These are phyloP conservation scores for Camelina laxa DNA, from an alignment of 345 rosid genomes.

Conservation along the genomic window DNA sequence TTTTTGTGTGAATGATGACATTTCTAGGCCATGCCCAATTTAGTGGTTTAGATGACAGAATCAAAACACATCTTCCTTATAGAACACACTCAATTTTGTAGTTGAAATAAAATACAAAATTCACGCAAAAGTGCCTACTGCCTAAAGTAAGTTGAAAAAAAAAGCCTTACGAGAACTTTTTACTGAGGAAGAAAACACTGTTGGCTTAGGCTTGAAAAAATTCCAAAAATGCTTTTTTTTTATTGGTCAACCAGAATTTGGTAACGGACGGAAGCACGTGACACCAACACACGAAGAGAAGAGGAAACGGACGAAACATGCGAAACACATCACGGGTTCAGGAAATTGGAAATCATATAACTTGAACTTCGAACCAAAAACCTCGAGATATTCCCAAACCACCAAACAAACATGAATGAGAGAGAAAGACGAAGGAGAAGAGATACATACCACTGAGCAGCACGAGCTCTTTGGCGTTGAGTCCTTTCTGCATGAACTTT, in stretches of 20 bases:
- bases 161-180: not conserved
- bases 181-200: not conserved
- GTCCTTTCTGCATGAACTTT: slow-evolving; percentile 65
- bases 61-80: not conserved
- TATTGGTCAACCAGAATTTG: not conserved
- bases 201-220: not conserved
- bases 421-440: slow-evolving; percentile 34
- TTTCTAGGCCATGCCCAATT: slow-evolving; percentile 29
- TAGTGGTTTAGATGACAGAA: slow-evolving; percentile 29
- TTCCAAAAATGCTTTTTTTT: not conserved
- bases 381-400: slow-evolving; percentile 19
- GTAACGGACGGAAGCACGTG: slow-evolving; percentile 29
- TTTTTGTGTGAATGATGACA: slow-evolving; percentile 10
- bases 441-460: slow-evolving; percentile 64
- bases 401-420: slow-evolving; percentile 49
- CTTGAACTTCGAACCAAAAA: slow-evolving; percentile 50
- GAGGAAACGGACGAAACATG: slow-evolving; percentile 30
- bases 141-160: not conserved
- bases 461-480: slow-evolving; percentile 71
- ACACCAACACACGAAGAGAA: slow-evolving; percentile 2
- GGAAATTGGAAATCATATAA: slow-evolving; percentile 36
- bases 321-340: slow-evolving; percentile 23
- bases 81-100: not conserved
- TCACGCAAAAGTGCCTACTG: not conserved
- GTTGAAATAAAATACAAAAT: not conserved